phyloP scores from a whole-genome alignment of 768 basidiomycete species.

The Russula lepida region DNA sequence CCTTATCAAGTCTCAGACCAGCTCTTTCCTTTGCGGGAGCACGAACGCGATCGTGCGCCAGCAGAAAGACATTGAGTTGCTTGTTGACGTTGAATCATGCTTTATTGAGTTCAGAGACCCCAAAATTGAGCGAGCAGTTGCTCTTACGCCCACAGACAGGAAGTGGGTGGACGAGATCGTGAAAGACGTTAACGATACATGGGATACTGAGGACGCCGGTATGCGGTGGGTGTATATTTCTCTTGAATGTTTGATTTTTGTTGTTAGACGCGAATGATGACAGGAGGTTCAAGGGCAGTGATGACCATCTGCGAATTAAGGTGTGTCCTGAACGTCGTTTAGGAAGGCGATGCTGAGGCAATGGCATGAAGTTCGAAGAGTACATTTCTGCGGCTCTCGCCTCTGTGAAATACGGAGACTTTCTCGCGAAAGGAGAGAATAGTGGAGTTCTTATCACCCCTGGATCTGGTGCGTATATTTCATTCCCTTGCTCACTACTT shows the following conservation, averaged over 20 bases:
- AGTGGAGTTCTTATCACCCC: constrained; percentile 60
- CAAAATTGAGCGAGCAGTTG: constrained; percentile 65
- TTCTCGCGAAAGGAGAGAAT: constrained; percentile 59
- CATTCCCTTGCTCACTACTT: background rate
- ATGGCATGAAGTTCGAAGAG: constrained; percentile 66
- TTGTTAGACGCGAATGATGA: background rate
- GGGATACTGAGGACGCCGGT: constrained; percentile 55
- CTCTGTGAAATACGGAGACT: constrained; percentile 86
- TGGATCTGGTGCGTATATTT: constrained; percentile 36
- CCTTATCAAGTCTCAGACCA: constrained; percentile 58
- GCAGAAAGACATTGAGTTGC: constrained; percentile 82
- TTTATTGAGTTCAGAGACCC: constrained; percentile 81
- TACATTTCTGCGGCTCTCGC: constrained; percentile 86
- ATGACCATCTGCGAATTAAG: constrained; percentile 88
- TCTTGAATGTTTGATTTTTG: background rate
- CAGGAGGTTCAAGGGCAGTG: constrained; percentile 86
- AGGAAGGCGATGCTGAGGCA: background rate
- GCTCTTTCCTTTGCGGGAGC: constrained; percentile 87
- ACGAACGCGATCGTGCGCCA: constrained; percentile 94
- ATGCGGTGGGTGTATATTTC: constrained; percentile 53
- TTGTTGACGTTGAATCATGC: constrained; percentile 86
- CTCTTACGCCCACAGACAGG: constrained; percentile 84
- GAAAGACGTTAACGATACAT: constrained; percentile 74
- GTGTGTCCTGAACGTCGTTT: constrained; percentile 30
- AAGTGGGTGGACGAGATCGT: constrained; percentile 98